Base-by-base conservation (phyloP, 2,329 filamentous ascomycete species). In the Clonostachys rhizophaga region DNA sequence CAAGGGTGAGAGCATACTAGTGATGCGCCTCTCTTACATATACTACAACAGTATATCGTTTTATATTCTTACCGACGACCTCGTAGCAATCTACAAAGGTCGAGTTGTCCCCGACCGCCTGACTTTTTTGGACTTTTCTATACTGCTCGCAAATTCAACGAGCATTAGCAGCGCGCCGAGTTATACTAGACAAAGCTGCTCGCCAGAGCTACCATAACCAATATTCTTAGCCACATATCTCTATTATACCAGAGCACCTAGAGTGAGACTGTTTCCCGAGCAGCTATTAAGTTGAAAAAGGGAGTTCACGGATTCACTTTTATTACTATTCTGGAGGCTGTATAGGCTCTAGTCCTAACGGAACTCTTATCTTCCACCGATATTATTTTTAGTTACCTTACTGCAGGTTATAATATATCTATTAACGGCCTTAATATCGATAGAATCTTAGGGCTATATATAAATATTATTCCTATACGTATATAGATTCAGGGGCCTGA, bases 111-210 rank as follows among this genome's bases (percentile, higher is more conserved):
- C 42, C 13, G 16, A 14, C 30, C 30, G 13, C 42, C 42, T 5
- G 5, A 18, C 18, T 9, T n/a, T 34, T 44, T 11, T 34, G 12
- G 12, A 12, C 24, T 34, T 44, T 34, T 34, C 8, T 33, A 44
- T 12, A 33, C 42, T 7, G 20, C 42, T 10, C 20, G 20, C 20
- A 5, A 20, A 20, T 20, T 5, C 20, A 20, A 20, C 20, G 14
- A 14, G 12, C 18, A 36, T 33, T 34, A 33, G 8, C 30, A 44
- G 8, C 20, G 30, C 6, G 39, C 44, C 10, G 24, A 20, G 11
- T 56, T 63, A 2, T 73, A 75, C 54, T 75, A 72, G 72, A 57
- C 57, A 30, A 50, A 61, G 4, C 62, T 74, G 1, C 66, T 75
- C 18, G 47, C 58, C 0, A 61, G 59, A 17, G 69, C 63, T 4